phyloP scores from a whole-genome alignment of 83 land plant species.

The Isoetes engelmannii region DNA sequence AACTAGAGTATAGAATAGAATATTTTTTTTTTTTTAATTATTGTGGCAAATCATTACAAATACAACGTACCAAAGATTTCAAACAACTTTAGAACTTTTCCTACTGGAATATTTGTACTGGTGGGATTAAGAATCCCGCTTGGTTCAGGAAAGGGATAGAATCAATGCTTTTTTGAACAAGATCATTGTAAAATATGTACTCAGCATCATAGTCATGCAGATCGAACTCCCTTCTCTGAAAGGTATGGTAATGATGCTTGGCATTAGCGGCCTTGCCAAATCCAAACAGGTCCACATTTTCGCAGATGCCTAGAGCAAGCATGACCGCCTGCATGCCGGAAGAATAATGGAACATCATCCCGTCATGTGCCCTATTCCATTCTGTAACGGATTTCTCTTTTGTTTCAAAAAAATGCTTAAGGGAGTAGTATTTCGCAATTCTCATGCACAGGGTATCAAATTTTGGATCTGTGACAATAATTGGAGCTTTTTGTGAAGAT shows the following conservation, averaged over 20 bases:
- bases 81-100: too few relatives aligned
- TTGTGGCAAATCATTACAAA: too few relatives aligned
- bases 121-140: conserved; percentile 48
- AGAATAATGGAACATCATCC: conserved; percentile 67
- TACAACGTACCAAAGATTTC: too few relatives aligned
- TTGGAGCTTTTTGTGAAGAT: conserved; percentile 47
- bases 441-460: conserved; percentile 66
- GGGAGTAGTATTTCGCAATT: conserved; percentile 79
- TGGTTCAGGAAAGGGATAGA: conserved; percentile 60
- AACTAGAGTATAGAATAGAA: too few relatives aligned
- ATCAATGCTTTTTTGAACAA: conserved; percentile 33
- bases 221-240: conserved; percentile 64
- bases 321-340: conserved; percentile 90
- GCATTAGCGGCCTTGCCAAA: conserved; percentile 68
- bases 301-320: conserved; percentile 76
- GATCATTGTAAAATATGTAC: conserved; percentile 63
- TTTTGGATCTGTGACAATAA: conserved; percentile 70
- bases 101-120: conserved; percentile 39
- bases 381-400: conserved; percentile 42
- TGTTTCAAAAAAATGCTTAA: conserved; percentile 53
- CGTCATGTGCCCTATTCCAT: conserved; percentile 61
- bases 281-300: conserved; percentile 70
- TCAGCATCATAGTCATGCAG: conserved; percentile 61
- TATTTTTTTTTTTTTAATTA: too few relatives aligned
- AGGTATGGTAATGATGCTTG: conserved; percentile 82